A percentile compares a stretch with the other conserved stretches of the same genome.
phyloP scores from a whole-genome alignment of 2,329 filamentous ascomycete species.

The Exophiala sideris region DNA sequence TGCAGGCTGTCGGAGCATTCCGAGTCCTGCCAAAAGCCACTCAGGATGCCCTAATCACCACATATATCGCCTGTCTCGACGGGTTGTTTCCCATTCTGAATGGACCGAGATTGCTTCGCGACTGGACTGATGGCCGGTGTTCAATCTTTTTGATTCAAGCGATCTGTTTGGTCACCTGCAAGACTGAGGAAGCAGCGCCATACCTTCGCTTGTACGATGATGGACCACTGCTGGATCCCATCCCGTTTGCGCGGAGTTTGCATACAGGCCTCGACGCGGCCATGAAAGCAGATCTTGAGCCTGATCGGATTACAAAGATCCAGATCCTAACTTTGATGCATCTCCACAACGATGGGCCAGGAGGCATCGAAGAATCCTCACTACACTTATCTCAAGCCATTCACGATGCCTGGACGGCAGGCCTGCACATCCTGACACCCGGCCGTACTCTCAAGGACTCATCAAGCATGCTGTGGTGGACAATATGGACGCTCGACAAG shows the following conservation, averaged over 20 bases:
- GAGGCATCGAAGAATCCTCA: conserved; percentile 40
- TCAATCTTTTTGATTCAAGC: conserved; percentile 39
- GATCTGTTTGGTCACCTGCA: conserved; percentile 41
- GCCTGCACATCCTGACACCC: conserved; percentile 39
- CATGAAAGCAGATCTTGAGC: conserved; percentile 38
- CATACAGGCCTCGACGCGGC: conserved; percentile 37
- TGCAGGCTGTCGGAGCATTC: conserved; percentile 28
- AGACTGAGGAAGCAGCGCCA: conserved; percentile 34
- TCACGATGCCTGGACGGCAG: conserved; percentile 40
- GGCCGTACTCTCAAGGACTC: conserved; percentile 32
- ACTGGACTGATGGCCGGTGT: conserved; percentile 28
- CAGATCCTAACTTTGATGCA: conserved; percentile 40
- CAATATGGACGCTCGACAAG: conserved; percentile 41
- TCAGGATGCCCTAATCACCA: conserved; percentile 32
- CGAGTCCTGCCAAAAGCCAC: conserved; percentile 34
- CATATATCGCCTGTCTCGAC: conserved; percentile 39
- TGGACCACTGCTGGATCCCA: conserved; percentile 34
- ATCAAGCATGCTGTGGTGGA: conserved; percentile 38
- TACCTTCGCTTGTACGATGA: conserved; percentile 33
- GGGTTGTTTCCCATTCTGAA: conserved; percentile 39
- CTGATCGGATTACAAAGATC: conserved; percentile 38
- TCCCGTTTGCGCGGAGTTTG: conserved; percentile 38
- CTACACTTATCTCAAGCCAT: conserved; percentile 40
- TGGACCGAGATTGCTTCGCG: conserved; percentile 28
- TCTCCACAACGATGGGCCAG: conserved; percentile 40